Percentiles rank a stretch among this genome's conserved stretches.
These are phyloP conservation scores for Solanum gandarillasii DNA, from an alignment of 257 asterid genomes.

Conservation along the genomic window DNA sequence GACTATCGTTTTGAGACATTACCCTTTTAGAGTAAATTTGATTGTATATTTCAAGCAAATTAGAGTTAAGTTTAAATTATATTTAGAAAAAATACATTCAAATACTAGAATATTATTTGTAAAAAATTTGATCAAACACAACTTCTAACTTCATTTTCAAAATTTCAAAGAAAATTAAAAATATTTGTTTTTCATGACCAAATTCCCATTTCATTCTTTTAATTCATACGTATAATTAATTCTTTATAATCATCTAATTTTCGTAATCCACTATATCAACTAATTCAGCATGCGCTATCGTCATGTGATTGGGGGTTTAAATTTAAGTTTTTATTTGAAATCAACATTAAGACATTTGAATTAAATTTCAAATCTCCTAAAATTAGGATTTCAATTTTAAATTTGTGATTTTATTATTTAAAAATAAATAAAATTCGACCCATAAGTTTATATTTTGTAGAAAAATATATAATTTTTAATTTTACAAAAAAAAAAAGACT, in stretches of 20 bases:
- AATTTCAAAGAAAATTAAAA: neutral
- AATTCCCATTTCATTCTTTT: neutral
- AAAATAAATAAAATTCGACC: neutral
- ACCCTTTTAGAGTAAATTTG: neutral
- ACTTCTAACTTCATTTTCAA: neutral
- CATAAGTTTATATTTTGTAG: no score
- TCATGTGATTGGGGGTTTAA: neutral
- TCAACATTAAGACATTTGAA: neutral
- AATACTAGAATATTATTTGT: neutral
- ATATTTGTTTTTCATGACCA: neutral
- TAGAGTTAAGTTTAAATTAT: no score
- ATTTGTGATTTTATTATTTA: neutral
- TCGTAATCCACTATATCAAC: neutral
- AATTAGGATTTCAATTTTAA: neutral
- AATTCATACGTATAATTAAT: neutral
- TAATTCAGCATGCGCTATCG: neutral
- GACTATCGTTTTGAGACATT: neutral
- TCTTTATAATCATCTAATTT: neutral
- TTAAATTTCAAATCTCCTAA: neutral
- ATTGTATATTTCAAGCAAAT: neutral
- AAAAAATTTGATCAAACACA: neutral
- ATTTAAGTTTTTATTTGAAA: no score
- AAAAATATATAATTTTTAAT: no score
- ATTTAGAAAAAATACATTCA: no score
- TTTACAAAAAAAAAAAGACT: neutral